Evolutionary conservation across 1,284 basidiomycete species (phyloP).

Genomic region (Boletus semigastroideus): DNA sequence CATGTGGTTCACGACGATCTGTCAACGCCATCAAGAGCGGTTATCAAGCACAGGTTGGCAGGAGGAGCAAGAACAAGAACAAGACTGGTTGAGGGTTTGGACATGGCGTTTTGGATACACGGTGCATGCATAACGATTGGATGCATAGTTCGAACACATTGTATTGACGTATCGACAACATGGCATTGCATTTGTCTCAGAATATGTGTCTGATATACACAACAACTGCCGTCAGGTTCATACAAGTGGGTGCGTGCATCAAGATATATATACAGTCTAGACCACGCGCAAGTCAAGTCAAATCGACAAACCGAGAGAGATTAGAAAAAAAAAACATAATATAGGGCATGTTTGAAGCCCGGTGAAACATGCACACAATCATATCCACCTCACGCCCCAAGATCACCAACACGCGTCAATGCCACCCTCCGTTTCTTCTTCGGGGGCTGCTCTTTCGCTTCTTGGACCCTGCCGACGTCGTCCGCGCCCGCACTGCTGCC

Average conservation of each 20-base stretch:
- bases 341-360: slow-evolving; percentile 10
- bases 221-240: slow-evolving; percentile 1
- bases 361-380: slow-evolving; percentile 5
- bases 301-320: slow-evolving; percentile 13
- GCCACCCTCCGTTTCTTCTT: slow-evolving; percentile 91
- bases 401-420: slow-evolving; percentile 69
- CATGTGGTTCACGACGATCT: slow-evolving; percentile 89
- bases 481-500: slow-evolving; percentile 11
- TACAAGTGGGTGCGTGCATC: background rate
- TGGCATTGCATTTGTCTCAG: slow-evolving; percentile 18
- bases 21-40: slow-evolving; percentile 98
- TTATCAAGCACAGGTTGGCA: slow-evolving; percentile 96
- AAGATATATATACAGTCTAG: slow-evolving; percentile 9
- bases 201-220: slow-evolving; percentile 21
- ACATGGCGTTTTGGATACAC: background rate
- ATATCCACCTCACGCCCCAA: slow-evolving; percentile 39
- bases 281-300: background rate
- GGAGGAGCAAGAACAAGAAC: slow-evolving; percentile 66
- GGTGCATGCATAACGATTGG: background rate
- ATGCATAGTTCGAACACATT: slow-evolving; percentile 8
- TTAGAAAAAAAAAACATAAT: slow-evolving; percentile 14
- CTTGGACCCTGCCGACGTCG: slow-evolving; percentile 20
- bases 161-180: slow-evolving; percentile 10
- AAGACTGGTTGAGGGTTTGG: slow-evolving; percentile 25
- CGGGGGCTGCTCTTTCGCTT: slow-evolving; percentile 48